phyloP scores from a whole-genome alignment of 129 eudicot genomes.

The Pseudognaphalium luteoalbum region DNA sequence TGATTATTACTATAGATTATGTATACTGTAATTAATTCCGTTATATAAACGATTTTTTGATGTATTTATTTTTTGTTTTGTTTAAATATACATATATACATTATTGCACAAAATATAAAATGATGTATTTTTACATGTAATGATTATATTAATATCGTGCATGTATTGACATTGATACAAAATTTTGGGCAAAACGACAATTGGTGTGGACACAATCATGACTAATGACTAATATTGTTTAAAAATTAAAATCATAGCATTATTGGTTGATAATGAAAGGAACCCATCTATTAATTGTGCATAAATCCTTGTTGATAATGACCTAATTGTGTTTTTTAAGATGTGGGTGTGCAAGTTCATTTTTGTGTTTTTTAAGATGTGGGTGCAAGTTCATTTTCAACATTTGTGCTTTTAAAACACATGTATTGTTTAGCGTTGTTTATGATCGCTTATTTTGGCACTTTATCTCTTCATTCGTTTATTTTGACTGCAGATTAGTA shows the following conservation, averaged over 20 bases:
- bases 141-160: not conserved
- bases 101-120: not conserved
- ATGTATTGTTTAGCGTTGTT: not conserved
- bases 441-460: no score
- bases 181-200: not conserved
- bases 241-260: not conserved
- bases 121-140: not conserved
- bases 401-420: not conserved
- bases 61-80: slow-evolving; percentile 49
- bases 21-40: slow-evolving; percentile 49
- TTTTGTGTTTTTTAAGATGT: not conserved
- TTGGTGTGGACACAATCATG: not conserved
- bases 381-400: not conserved
- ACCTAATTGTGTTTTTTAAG: not conserved
- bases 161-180: not conserved
- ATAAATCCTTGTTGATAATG: not conserved
- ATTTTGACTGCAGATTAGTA: no score
- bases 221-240: not conserved
- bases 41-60: slow-evolving; percentile 50
- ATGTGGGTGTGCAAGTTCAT: not conserved
- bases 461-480: no score
- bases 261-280: slow-evolving; percentile 17
- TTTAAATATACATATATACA: slow-evolving; percentile 37
- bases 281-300: not conserved
- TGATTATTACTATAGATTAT: not conserved